Evolutionary conservation across 805 yeast species (phyloP), one percentile per base, ranked within the genome.

Genomic region (Cyberlindnera mississippiensis): DNA sequence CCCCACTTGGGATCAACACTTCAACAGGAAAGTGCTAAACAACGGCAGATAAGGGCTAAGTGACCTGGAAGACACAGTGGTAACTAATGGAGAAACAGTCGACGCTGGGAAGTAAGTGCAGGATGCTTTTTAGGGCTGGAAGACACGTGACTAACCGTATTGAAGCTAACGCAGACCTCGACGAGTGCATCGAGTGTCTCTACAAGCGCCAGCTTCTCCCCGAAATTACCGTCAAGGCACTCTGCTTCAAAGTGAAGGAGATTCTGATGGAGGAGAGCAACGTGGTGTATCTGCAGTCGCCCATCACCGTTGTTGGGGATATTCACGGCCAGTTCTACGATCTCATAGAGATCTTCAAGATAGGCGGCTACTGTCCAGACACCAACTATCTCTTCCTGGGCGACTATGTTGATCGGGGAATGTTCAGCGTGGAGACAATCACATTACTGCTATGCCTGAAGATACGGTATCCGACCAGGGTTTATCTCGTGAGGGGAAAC

Each of bases 271-370:
- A 72, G 30, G 96, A 87, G 51, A 83, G 95, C 46, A 93, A 93
- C 58, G 95, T 93, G 28, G 87, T 91, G 37, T 84, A 87, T 33
- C 70, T 93, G 7, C 69, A 71, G 28, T 77, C 95, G 2, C 99
- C 99, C 1, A 87, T 93, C 10, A 88, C 98, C 0, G 87, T 93
- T 7, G 97, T 93, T 4, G 99, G 99, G 2, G 99, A 93, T 59
- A 91, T 93, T 35, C 99, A 93, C 56, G 99, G 98, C 8, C 99
- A 93, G 63, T 93, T 86, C 58, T 95, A 90, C 60, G 99, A 93
- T 61, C 68, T 93, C 41, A 63, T 93, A 24, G 99, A 93, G 61
- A 88, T 93, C 27, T 93, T 93, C 65, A 79, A 82, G 45, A 93
- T 91, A 29, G 98, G 97, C 1, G 99, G 98, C 0, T 76, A 78